These are phyloP conservation scores for Cladosporium colombiae DNA, from an alignment of 2,329 filamentous ascomycete species.

Conservation along the genomic window DNA sequence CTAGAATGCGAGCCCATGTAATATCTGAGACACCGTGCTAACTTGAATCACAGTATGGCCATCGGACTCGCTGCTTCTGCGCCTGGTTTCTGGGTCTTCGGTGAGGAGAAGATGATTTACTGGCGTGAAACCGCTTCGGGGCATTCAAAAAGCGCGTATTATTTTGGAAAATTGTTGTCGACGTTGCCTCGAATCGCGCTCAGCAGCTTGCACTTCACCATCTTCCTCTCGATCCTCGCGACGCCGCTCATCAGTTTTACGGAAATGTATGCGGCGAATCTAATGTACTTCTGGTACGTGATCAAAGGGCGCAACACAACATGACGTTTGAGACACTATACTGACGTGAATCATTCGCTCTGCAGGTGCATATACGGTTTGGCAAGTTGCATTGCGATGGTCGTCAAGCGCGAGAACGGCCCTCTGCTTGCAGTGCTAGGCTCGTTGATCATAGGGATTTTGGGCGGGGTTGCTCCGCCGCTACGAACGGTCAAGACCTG, in stretches of 20 bases:
- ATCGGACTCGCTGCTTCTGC: slow-evolving; percentile 58
- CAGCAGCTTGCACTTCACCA: slow-evolving; percentile 57
- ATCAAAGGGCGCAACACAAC: too few species aligned
- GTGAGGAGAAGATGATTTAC: slow-evolving; percentile 57
- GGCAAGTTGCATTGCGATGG: slow-evolving; percentile 55
- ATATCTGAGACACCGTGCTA: not conserved
- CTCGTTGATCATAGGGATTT: slow-evolving; percentile 55
- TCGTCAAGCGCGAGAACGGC: slow-evolving; percentile 58
- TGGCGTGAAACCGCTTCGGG: slow-evolving; percentile 58
- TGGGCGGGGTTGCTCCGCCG: slow-evolving; percentile 56
- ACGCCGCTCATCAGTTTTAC: slow-evolving; percentile 54
- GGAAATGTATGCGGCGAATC: slow-evolving; percentile 52
- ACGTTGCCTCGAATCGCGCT: slow-evolving; percentile 55
- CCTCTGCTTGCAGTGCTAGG: slow-evolving; percentile 59
- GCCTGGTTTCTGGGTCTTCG: slow-evolving; percentile 59
- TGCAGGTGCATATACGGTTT: slow-evolving; percentile 62
- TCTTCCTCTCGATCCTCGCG: slow-evolving; percentile 52
- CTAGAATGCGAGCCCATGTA: not conserved
- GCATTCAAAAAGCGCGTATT: slow-evolving; percentile 53
- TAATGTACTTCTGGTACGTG: slow-evolving; percentile 61
- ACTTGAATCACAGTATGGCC: slow-evolving; percentile 43
- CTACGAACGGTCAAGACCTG: slow-evolving; percentile 52
- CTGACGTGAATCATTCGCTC: too few species aligned
- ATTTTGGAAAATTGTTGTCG: slow-evolving; percentile 56
- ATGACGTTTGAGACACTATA: too few species aligned